Evolutionary conservation across 805 yeast species (phyloP), one percentile per base, ranked within the genome.

Genomic region (Starmerella sirachaensis): DNA sequence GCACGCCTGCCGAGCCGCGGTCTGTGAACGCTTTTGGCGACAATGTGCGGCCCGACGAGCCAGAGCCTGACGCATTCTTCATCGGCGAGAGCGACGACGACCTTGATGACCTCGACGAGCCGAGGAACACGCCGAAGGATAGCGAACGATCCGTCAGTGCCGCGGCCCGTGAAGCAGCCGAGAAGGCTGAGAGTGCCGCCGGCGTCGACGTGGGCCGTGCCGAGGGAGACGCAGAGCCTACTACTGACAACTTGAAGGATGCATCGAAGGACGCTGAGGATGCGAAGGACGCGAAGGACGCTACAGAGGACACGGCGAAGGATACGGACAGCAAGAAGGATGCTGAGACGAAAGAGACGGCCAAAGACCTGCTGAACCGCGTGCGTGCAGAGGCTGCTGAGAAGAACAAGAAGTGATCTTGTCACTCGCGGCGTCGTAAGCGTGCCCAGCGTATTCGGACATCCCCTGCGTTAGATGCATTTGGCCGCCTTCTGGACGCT

Each of bases 1-100:
- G 8, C 23, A 31, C 31, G 31, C 13, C 30, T 3, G 22, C 33
- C 13, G 42, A 32, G 16, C 29, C 26, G 20, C 35, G 46, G 6
- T 47, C 51, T n/a, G 54, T 52, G 20, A 52, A 52, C 31, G 55
- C 47, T 18, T 51, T 51, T 31, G 55, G 54, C 8, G 56, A 52
- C 31, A 49, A 40, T 19, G 35, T 21, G 12, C 35, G 29, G 24
- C 13, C 28, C 5, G 48, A 39, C 7, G 53, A 48, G 36, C 54
- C 48, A 6, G 44, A 46, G 31, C 50, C 52, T 7, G 55, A 51
- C 24, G 54, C 55, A 12, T 52, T 52, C 40, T 50, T 51, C 33
- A 52, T 52, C 31, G 55, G 54, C 30, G 56, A 52, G 32, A 48
- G 53, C 37, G 56, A 52, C 35, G 52, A 48, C 38, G 48, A 46